Evolutionary conservation across 768 basidiomycete species (phyloP), one percentile per base, ranked within the genome.

Genomic region (Tylopilus rubrobrunneus): DNA sequence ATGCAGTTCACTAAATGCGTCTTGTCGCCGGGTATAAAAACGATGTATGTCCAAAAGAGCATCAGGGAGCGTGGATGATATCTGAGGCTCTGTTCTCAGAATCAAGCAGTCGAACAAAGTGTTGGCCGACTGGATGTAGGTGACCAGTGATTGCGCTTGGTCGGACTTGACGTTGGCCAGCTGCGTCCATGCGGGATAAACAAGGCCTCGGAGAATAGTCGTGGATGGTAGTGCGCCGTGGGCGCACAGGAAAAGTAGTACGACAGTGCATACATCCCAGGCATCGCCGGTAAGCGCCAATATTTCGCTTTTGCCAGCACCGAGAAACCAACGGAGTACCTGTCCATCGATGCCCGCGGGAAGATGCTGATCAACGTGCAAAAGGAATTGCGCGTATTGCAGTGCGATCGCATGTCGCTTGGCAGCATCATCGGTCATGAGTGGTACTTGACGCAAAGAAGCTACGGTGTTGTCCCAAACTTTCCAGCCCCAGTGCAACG

Each of bases 381-480:
- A 78, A 19, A 92, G 73, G 62, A 92, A 91, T 14, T 72, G 71
- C 5, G 81, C 86, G 62, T 90, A 92, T 47, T 83, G 78, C 29
- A 86, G 60, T 4, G 85, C 84, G 56, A 80, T 82, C 34, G 73
- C 70, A 47, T 76, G 74, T 23, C 81, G 79, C 25, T 70, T 75
- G 49, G 68, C 65, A 7, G 65, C 53, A 52, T 84, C 83, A 5
- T 74, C 60, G 15, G 76, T 76, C 74, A 86, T 79, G 42, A 70
- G 67, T 7, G 85, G 81, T 42, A 88, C 76, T 64, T 87, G 85
- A 41, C 84, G 86, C 42, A 92, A 73, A 48, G 84, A 85, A 7
- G 86, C 82, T 42, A 92, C 76, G 1, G 85, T 82, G 61, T 88
- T 91, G 64, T 91, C 88, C 89, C 89, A 92, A 19, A 87, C 86